Conservation (phyloP, 2,329 filamentous ascomycete species). For the Arthroderma uncinatum region DNA sequence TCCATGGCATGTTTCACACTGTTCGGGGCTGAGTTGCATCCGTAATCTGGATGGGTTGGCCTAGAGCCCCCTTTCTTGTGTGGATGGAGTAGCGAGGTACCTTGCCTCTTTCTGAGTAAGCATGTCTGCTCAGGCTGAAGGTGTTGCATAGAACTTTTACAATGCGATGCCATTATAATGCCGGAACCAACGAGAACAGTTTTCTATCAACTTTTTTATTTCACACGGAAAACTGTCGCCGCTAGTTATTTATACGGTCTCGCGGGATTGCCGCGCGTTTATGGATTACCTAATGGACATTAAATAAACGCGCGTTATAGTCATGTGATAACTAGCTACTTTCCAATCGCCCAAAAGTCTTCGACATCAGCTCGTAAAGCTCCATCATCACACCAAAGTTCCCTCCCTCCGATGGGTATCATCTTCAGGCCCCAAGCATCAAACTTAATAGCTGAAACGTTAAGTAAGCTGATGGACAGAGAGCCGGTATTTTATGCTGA, state of each 20-base stretch:
- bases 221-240: no score
- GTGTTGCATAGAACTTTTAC: background rate
- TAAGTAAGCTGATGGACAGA: constrained; percentile 9
- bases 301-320: no score
- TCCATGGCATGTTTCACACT: background rate
- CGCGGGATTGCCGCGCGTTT: no score
- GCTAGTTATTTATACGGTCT: no score
- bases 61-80: background rate
- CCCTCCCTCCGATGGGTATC: background rate
- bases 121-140: background rate
- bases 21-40: background rate
- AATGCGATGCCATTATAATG: no score
- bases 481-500: constrained; percentile 2
- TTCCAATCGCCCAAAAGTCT: no score
- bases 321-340: no score
- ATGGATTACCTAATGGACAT: background rate
- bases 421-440: constrained; percentile 3
- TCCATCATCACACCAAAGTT: no score
- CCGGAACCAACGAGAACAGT: no score
- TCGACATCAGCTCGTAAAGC: no score
- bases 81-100: background rate
- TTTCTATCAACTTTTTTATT: no score
- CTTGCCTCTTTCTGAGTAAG: background rate
- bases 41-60: background rate
- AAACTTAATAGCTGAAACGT: constrained; percentile 9